Evolutionary conservation across 345 rosid species (phyloP).

Genomic region (Citrus mangshanensis): DNA sequence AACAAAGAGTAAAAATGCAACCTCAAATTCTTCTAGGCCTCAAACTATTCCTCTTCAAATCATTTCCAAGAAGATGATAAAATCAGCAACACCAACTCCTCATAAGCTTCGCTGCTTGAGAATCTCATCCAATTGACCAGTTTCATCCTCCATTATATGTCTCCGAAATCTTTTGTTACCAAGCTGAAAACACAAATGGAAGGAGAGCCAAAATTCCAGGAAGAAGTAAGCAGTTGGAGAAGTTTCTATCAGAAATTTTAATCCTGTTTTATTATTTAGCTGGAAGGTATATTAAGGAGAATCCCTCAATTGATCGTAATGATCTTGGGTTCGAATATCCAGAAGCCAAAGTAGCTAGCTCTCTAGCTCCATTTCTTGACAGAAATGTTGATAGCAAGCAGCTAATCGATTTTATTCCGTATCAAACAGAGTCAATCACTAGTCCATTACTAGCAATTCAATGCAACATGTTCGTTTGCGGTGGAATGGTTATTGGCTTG

Average conservation of each 20-base stretch:
- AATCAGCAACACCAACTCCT: slow-evolving; percentile 14
- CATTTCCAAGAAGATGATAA: slow-evolving; percentile 8
- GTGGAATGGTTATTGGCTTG: slow-evolving; percentile 16
- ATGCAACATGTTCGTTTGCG: slow-evolving; percentile 18
- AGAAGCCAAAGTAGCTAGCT: slow-evolving; percentile 15
- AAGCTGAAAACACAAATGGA: background rate
- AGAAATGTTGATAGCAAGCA: background rate
- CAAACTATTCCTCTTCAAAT: slow-evolving; percentile 2
- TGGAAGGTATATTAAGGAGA: background rate
- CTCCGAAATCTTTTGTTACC: background rate
- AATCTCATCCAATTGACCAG: slow-evolving; percentile 3
- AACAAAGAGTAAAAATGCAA: background rate
- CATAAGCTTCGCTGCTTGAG: background rate
- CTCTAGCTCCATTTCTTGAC: slow-evolving; percentile 7
- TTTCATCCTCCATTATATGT: background rate
- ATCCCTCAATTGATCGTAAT: slow-evolving; percentile 5
- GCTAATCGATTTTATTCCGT: slow-evolving; percentile 6
- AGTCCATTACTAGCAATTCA: slow-evolving; percentile 16
- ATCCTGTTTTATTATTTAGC: slow-evolving; percentile 13
- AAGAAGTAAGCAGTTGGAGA: background rate
- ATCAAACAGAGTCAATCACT: background rate
- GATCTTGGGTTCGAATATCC: slow-evolving; percentile 13
- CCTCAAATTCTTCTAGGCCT: too few relatives aligned
- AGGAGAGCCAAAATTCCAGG: background rate
- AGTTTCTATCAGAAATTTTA: slow-evolving; percentile 12